Base-by-base conservation (phyloP, 768 basidiomycete genomes). In the Auriscalpium vulgare region DNA sequence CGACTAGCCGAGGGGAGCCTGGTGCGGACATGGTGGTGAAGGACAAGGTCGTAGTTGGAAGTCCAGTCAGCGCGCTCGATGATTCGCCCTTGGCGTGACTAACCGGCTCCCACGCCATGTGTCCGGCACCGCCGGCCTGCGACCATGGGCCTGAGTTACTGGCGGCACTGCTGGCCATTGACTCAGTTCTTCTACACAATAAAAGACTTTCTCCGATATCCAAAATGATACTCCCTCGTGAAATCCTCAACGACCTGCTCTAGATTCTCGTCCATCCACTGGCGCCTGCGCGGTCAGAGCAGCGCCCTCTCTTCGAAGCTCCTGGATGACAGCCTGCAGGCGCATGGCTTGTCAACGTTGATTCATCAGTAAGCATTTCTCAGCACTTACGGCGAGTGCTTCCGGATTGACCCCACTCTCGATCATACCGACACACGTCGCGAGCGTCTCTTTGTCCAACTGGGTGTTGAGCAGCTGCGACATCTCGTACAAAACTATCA, bases 391-490 rank as follows among this genome's bases (percentile, higher is more conserved):
- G 63, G 92, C 93, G 47, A 95, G 76, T 0, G 91, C 92, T 65
- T 95, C 91, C 10, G 93, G 91, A 68, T 95, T 95, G 48, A 88
- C 89, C 16, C 93, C 93, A 58, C 82, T 85, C 72, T 95, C 93
- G 63, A 95, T 92, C 87, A 95, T 85, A 43, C 85, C 80, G 21
- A 95, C 84, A 68, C 93, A 95, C 23, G 88, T 93, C 37, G 88
- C 91, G n/a, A 95, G 80, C 2, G 90, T 91, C 66, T 92, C 88
- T 64, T 88, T 91, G 73, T 95, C 91, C 44, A 95, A 77, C 56
- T 86, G 82, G 0, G 93, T 94, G 60, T 93, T 88, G 50, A 95
- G 72, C 47, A 95, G 71, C 71, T 93, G 90, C 17, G 93, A 92
- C 54, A 95, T 88, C 57, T 94, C 91, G 65, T 85, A 79, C 23